Evolutionary conservation across 129 eudicot species (phyloP), one percentile per base, ranked within the genome.

Genomic region (Smallanthus sonchifolius): DNA sequence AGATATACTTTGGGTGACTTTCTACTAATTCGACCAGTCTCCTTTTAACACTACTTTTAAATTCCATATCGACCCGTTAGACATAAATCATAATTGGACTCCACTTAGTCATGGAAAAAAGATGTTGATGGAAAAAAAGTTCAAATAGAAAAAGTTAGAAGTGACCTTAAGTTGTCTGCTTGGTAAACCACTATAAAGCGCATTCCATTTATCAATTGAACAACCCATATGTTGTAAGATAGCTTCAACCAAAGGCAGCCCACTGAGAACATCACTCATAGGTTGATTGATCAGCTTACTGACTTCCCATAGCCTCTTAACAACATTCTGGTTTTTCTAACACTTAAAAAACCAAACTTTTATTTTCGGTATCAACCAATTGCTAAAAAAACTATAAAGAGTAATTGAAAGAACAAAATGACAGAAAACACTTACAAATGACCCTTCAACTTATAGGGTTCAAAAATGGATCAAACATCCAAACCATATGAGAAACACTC

Each of bases 111-210:
- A 69, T 4, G 32, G 39, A 6, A 34, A 69, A 30, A 13, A 4
- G 7, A 5, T 6, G 35, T 7, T n/a, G 35, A 10, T 24, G 30
- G 30, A 24, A 24, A 24, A 24, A 24, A 35, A 20, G 30, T 24
- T 24, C 30, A 5, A 38, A 30, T 30, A 75, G 43, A 32, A 51
- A 51, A 35, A 55, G 57, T 24, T 40, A 0, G 11, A 60, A 32
- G 69, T 14, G 28, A 89, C 95, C 98, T 92, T 92, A 40, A 87
- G 92, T 70, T 92, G 95, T 84, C 95, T 89, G 83, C 98, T 92
- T 54, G 98, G 98, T 47, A 89, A 61, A 80, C 87, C 98, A 67
- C 35, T 67, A 77, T 92, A 92, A 65, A 92, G 88, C 10, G 84
- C 78, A 77, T 84, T 87, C 98, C 98, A 92, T 75, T 71, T 83